Evolutionary conservation across 768 basidiomycete species (phyloP).

Genomic region (Leccinum subgranulosum): DNA sequence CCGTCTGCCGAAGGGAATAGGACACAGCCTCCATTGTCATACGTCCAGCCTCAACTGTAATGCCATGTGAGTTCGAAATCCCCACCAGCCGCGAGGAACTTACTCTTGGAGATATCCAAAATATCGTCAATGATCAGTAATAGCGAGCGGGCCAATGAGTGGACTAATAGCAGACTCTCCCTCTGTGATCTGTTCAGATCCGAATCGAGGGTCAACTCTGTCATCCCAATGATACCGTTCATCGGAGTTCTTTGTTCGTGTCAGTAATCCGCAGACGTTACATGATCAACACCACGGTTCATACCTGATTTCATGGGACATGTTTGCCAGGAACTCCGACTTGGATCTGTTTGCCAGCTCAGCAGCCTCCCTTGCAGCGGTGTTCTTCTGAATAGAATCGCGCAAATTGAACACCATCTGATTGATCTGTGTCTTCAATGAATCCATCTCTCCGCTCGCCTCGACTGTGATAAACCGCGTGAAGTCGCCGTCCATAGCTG

Average conservation of each 20-base stretch:
- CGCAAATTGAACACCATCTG: slow-evolving; percentile 99
- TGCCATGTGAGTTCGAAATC: slow-evolving; percentile 9
- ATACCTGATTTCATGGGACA: slow-evolving; percentile 94
- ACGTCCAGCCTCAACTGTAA: slow-evolving; percentile 90
- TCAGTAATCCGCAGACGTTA: slow-evolving; percentile 8
- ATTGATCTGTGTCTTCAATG: slow-evolving; percentile 97
- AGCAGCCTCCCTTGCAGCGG: slow-evolving; percentile 93
- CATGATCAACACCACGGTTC: slow-evolving; percentile 24
- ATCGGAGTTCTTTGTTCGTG: slow-evolving; percentile 79
- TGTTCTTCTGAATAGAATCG: slow-evolving; percentile 98
- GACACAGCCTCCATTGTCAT: slow-evolving; percentile 99
- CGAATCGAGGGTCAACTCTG: slow-evolving; percentile 93
- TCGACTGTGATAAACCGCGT: slow-evolving; percentile 99
- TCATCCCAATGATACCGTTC: slow-evolving; percentile 99
- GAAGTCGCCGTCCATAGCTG: slow-evolving; percentile 98
- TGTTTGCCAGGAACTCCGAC: slow-evolving; percentile 98
- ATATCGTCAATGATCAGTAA: slow-evolving; percentile 98
- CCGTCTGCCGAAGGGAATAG: slow-evolving; percentile 94
- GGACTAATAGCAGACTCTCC: slow-evolving; percentile 93
- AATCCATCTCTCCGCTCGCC: slow-evolving; percentile 98
- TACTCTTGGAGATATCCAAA: slow-evolving; percentile 99
- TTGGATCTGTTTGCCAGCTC: slow-evolving; percentile 97
- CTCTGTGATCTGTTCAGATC: slow-evolving; percentile 93
- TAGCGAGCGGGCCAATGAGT: slow-evolving; percentile 88
- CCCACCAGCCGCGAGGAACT: slow-evolving; percentile 32